Conservation (phyloP, 2,329 filamentous ascomycete species). For the Onygenales sp. region DNA sequence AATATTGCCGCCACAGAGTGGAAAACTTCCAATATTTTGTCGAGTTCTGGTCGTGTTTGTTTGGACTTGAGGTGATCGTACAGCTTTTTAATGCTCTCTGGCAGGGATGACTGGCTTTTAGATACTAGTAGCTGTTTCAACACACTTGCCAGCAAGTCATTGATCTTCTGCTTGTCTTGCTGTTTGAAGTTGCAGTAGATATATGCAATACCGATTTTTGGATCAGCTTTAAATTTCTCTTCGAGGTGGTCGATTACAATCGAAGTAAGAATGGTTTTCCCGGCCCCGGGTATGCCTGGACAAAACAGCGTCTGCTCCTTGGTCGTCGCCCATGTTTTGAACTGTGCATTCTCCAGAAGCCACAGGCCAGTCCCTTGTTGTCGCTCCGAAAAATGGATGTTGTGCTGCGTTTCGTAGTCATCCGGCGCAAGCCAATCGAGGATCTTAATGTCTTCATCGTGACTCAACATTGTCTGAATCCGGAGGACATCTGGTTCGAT, state of each 20-base stretch:
- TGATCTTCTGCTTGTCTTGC: not conserved
- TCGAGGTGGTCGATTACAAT: constrained; percentile 7
- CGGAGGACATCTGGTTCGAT: too few relatives aligned
- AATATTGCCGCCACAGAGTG: not conserved
- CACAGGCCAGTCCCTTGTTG: constrained; percentile 39
- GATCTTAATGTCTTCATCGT: too few relatives aligned
- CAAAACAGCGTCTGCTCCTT: not conserved
- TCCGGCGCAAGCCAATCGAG: constrained; percentile 28
- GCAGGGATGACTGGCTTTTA: not conserved
- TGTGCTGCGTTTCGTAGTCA: constrained; percentile 37
- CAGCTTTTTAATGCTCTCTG: constrained; percentile 2
- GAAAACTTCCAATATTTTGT: constrained; percentile 4
- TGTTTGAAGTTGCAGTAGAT: not conserved
- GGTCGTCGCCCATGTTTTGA: constrained; percentile 21
- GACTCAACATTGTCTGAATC: too few relatives aligned
- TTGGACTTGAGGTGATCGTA: constrained; percentile 3
- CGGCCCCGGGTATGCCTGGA: constrained; percentile 10
- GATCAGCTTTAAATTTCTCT: not conserved
- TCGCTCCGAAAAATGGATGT: too few relatives aligned
- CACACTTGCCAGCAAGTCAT: not conserved
- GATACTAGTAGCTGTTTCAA: constrained; percentile 3
- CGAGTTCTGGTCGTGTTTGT: not conserved
- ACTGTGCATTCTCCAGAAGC: constrained; percentile 18
- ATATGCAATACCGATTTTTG: not conserved
- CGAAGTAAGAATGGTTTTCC: constrained; percentile 10